Base-by-base conservation (phyloP, 2,329 filamentous ascomycete species). In the Raffaelea deltoideospora region DNA sequence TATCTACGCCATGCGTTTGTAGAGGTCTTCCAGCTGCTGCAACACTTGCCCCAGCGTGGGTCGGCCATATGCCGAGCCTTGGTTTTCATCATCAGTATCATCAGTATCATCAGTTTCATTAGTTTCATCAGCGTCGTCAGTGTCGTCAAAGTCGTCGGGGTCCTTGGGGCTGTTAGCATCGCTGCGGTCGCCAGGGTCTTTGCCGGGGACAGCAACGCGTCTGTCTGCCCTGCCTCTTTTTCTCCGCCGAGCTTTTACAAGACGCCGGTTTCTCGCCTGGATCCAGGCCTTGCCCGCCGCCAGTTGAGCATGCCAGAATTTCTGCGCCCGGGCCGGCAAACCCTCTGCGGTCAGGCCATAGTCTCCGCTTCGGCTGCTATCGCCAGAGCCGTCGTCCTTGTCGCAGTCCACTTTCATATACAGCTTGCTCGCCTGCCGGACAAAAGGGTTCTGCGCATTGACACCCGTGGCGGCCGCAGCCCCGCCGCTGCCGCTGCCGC, bases 361-460 rank as follows among this genome's bases (percentile, higher is more conserved):
- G n/a, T n/a, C n/a, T 18, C 40, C 31, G 15, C 40, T 37, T 7
- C 32, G 20, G 8, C 31, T 34, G n/a, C n/a, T n/a, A 11, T 21
- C 20, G 14, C 29, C 32, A 14, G 17, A 21, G 22, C 18, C n/a
- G 21, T 17, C 19, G 7, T n/a, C n/a, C n/a, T 7, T 9, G 17
- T 18, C 23, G 17, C 18, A 11, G 17, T 23, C 26, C 10, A 28
- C 21, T 15, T 43, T 44, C 34, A 45, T 43, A 37, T 46, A 46
- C 3, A 46, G 33, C 31, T 37, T 42, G 38, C 42, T 37, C 7
- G 22, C 33, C 10, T n/a, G 26, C 5, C 41, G 42, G 23, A 44
- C 34, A 33, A 46, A 46, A 11, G 23, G 31, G 38, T 38, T 41
- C n/a, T 38, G 41, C 22, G 43, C n/a, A n/a, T n/a, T n/a, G n/a